Conservation (phyloP, 2,329 filamentous ascomycete species). For the Diplocarpon rosae region DNA sequence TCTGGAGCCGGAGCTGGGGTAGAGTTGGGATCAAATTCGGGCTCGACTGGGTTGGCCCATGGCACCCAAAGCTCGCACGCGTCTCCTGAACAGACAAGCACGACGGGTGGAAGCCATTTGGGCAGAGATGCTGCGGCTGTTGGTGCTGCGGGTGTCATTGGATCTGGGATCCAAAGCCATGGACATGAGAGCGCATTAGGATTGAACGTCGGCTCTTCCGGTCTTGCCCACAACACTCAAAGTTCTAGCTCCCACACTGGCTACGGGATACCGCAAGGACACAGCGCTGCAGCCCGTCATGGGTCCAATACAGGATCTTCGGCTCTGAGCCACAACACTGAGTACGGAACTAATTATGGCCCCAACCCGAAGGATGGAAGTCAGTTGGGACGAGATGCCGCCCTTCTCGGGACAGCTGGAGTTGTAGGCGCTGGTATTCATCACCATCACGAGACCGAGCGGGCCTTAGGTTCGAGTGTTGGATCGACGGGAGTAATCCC, state of each 20-base stretch:
- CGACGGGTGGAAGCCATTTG: constrained; percentile 1
- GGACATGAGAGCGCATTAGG: constrained; percentile 4
- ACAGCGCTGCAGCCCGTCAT: not conserved
- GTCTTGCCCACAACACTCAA: not conserved
- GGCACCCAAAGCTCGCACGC: not conserved
- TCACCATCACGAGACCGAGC: constrained; percentile 11
- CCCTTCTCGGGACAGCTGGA: constrained; percentile 6
- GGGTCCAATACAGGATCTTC: not conserved
- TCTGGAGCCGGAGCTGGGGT: constrained; percentile 11
- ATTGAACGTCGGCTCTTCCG: not conserved
- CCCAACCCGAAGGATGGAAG: constrained; percentile 1
- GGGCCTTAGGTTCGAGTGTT: not conserved
- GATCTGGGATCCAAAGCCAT: constrained; percentile 11
- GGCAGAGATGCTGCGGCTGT: constrained; percentile 13
- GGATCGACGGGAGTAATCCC: constrained; percentile 1
- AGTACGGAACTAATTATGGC: not conserved
- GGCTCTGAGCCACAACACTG: not conserved
- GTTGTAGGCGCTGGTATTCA: constrained; percentile 11
- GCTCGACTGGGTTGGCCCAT: not conserved
- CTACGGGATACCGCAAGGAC: constrained; percentile 29
- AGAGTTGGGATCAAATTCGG: constrained; percentile 9
- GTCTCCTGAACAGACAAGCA: not conserved
- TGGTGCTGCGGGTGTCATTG: constrained; percentile 10
- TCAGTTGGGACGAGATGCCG: constrained; percentile 14
- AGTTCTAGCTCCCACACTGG: constrained; percentile 1